These are phyloP conservation scores for Astraeus odoratus DNA, from an alignment of 768 basidiomycete species.

Conservation along the genomic window DNA sequence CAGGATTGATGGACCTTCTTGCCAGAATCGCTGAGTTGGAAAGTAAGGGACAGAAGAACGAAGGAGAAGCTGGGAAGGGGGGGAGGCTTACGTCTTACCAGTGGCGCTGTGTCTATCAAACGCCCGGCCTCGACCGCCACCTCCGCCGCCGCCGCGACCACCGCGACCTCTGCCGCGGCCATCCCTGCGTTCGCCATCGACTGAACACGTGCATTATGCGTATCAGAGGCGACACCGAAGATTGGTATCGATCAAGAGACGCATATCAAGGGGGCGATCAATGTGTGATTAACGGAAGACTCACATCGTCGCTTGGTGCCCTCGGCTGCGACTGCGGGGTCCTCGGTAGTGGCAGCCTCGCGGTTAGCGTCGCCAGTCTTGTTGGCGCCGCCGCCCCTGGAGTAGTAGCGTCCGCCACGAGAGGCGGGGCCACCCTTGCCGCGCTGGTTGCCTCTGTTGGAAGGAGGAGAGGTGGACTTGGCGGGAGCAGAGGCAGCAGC, in stretches of 20 bases:
- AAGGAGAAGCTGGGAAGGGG: not conserved
- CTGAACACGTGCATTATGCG: constrained; percentile 13
- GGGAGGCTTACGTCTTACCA: constrained; percentile 61
- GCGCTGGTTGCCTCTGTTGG: constrained; percentile 40
- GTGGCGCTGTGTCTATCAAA: constrained; percentile 86
- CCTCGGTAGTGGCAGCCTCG: constrained; percentile 34
- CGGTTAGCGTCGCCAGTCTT: constrained; percentile 22
- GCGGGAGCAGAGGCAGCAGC: constrained; percentile 18
- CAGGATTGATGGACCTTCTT: constrained; percentile 94
- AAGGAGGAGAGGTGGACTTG: constrained; percentile 31
- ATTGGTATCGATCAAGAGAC: no score
- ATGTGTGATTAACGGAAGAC: constrained; percentile 9
- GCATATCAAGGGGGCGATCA: no score
- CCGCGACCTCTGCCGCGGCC: constrained; percentile 39
- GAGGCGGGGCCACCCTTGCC: constrained; percentile 50
- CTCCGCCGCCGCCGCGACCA: constrained; percentile 44
- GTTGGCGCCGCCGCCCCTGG: constrained; percentile 48
- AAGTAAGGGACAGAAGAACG: constrained; percentile 4
- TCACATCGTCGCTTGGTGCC: constrained; percentile 26
- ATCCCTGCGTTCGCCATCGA: constrained; percentile 40
- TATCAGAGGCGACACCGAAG: no score
- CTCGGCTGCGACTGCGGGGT: constrained; percentile 29
- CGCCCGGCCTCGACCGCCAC: constrained; percentile 55
- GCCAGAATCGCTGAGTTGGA: constrained; percentile 68
- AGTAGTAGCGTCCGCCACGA: constrained; percentile 65